A percentile compares a stretch with the other conserved stretches of the same genome.
Evolutionary conservation across 1,284 basidiomycete genomes (phyloP).

Genomic region (Termitomyces sp.): DNA sequence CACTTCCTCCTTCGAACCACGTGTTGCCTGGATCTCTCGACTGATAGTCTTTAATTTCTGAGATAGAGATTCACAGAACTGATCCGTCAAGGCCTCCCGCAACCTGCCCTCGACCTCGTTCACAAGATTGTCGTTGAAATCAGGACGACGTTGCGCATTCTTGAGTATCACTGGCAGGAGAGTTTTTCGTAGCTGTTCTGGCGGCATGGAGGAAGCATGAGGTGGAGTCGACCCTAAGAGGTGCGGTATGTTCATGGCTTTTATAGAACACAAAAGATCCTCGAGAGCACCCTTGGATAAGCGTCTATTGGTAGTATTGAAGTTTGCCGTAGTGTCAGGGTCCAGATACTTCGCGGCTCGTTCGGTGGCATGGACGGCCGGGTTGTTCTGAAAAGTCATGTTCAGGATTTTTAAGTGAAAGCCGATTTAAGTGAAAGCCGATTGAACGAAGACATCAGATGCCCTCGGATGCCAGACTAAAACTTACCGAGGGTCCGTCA

Average conservation of each 20-base stretch:
- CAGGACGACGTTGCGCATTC: conserved; percentile 13
- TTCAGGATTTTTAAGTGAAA: neutral
- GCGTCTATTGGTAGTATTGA: neutral
- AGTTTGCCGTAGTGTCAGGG: neutral
- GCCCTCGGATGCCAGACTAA: neutral
- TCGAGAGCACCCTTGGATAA: conserved; percentile 2
- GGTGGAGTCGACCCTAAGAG: neutral
- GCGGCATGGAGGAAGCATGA: neutral
- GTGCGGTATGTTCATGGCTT: conserved; percentile 3
- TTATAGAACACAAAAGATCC: conserved; percentile 2
- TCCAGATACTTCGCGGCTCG: neutral
- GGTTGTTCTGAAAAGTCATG: conserved; percentile 9
- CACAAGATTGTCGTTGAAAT: neutral
- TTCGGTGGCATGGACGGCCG: neutral
- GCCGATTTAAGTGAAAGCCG: neutral
- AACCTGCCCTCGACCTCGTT: conserved; percentile 8
- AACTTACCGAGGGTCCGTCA: neutral
- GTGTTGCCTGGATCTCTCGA: conserved; percentile 12
- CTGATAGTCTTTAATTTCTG: conserved; percentile 14
- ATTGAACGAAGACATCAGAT: neutral
- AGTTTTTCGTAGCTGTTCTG: conserved; percentile 7
- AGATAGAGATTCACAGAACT: conserved; percentile 18
- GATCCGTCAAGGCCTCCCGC: conserved; percentile 16
- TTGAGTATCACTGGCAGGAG: conserved; percentile 14
- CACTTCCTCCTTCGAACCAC: neutral